Percentiles rank a stretch among this genome's conserved stretches.
Conservation (phyloP, 345 rosid species). For the Acer yangbiense region DNA sequence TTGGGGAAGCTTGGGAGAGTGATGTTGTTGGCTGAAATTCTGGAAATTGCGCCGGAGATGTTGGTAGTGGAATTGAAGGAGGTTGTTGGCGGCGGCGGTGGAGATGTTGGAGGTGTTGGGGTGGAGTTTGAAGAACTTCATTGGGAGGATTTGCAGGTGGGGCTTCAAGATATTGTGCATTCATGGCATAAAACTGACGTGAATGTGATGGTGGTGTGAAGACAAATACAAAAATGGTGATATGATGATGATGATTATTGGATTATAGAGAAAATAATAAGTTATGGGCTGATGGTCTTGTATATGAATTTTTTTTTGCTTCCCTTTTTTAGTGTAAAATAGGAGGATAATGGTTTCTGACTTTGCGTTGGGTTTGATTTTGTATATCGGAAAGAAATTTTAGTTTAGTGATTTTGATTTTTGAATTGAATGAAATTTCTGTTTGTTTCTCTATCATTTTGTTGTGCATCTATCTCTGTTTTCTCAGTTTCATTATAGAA, state of each 20-base stretch:
- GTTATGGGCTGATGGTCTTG: not conserved
- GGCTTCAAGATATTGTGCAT: slow-evolving; percentile 61
- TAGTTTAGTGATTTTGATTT: not conserved
- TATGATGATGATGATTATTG: not conserved
- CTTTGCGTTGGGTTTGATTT: not conserved
- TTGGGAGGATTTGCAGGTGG: slow-evolving; percentile 64
- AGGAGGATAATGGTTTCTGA: slow-evolving; percentile 6
- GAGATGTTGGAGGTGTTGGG: not conserved
- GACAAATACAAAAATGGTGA: not conserved
- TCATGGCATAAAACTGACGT: slow-evolving; percentile 52
- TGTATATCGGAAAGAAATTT: not conserved
- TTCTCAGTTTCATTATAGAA: not conserved
- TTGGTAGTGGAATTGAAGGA: slow-evolving; percentile 62
- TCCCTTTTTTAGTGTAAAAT: not conserved
- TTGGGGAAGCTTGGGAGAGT: slow-evolving; percentile 57
- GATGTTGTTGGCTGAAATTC: slow-evolving; percentile 49
- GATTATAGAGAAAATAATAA: not conserved
- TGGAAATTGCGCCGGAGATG: slow-evolving; percentile 49
- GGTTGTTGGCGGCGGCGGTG: slow-evolving; percentile 29
- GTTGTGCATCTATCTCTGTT: not conserved
- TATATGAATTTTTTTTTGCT: not conserved
- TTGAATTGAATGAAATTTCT: slow-evolving; percentile 3
- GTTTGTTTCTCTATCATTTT: not conserved
- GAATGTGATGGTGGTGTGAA: slow-evolving; percentile 18
- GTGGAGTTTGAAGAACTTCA: slow-evolving; percentile 54